Evolutionary conservation across 2,329 filamentous ascomycete species (phyloP).

Genomic region (Aspergillus arachidicola): DNA sequence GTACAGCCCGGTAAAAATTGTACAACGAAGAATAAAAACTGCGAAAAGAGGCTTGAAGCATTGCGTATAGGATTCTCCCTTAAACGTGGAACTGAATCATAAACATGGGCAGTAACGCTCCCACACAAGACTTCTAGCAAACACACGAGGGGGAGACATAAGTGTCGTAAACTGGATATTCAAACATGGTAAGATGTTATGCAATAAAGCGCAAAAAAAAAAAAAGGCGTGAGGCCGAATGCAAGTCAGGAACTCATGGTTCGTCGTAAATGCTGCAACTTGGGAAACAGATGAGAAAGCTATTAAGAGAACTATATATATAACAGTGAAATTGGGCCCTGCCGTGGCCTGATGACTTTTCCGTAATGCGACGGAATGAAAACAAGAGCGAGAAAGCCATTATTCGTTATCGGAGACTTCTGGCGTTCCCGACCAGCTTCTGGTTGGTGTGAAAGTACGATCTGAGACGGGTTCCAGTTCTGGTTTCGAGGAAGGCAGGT

Average conservation of each 20-base stretch:
- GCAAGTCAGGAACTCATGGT: slow-evolving; percentile 27
- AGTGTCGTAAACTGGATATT: slow-evolving; percentile 7
- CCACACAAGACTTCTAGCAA: not conserved
- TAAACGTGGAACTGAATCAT: not conserved
- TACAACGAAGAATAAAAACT: not conserved
- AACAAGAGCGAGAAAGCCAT: slow-evolving; percentile 7
- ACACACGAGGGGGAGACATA: not conserved
- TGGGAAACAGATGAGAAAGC: slow-evolving; percentile 7
- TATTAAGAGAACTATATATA: slow-evolving; percentile 16
- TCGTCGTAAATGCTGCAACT: slow-evolving; percentile 16
- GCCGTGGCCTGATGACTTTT: not conserved
- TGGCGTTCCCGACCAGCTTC: slow-evolving; percentile 32
- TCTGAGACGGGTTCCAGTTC: slow-evolving; percentile 37
- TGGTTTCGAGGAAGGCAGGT: slow-evolving; percentile 36
- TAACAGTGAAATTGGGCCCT: not conserved
- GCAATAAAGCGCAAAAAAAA: slow-evolving; percentile 20
- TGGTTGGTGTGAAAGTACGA: slow-evolving; percentile 25
- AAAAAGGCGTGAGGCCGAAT: slow-evolving; percentile 25
- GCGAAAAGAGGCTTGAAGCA: not conserved
- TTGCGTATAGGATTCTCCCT: not conserved
- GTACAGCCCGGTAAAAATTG: not conserved
- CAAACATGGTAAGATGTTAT: slow-evolving; percentile 14
- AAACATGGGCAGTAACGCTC: not conserved
- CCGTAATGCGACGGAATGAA: not conserved
- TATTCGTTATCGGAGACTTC: slow-evolving; percentile 36